Conservation (phyloP, 192 early-diverging fungal species). For the Coemansia sp. region DNA sequence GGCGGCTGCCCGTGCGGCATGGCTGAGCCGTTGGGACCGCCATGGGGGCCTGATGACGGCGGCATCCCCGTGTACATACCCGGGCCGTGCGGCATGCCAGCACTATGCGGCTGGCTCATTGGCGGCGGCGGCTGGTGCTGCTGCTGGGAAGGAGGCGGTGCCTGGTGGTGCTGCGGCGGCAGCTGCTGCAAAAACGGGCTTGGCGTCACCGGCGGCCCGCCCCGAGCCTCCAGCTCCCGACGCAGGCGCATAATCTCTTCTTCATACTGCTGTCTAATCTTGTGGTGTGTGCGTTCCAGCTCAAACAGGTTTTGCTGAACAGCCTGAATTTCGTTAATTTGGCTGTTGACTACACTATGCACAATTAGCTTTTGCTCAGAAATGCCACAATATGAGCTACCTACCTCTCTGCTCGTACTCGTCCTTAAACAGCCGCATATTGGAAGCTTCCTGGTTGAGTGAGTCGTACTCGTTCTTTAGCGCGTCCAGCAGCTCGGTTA, state of each 20-base stretch:
- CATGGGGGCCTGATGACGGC: conserved; percentile 31
- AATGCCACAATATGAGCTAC: conserved; percentile 5
- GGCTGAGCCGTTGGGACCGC: conserved; percentile 37
- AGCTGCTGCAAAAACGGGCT: conserved; percentile 54
- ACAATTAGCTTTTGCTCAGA: background rate
- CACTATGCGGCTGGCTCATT: conserved; percentile 31
- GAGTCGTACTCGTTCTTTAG: conserved; percentile 76
- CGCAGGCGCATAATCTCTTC: conserved; percentile 81
- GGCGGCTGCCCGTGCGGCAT: conserved; percentile 39
- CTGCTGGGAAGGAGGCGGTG: conserved; percentile 50
- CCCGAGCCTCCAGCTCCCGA: conserved; percentile 77
- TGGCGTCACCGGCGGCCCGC: conserved; percentile 53
- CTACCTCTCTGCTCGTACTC: conserved; percentile 87
- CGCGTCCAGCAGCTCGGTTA: conserved; percentile 80
- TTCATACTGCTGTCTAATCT: conserved; percentile 82
- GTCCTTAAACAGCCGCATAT: conserved; percentile 74
- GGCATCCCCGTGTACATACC: conserved; percentile 49
- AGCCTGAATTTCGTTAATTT: conserved; percentile 75
- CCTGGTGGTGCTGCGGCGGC: conserved; percentile 53
- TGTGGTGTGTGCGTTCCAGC: conserved; percentile 75
- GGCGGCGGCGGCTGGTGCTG: conserved; percentile 58
- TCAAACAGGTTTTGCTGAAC: conserved; percentile 78
- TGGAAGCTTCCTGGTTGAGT: conserved; percentile 69
- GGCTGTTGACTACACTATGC: conserved; percentile 59
- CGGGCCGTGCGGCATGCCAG: conserved; percentile 37